Conservation (phyloP, 345 rosid genomes). For the Melaleuca alternifolia region DNA sequence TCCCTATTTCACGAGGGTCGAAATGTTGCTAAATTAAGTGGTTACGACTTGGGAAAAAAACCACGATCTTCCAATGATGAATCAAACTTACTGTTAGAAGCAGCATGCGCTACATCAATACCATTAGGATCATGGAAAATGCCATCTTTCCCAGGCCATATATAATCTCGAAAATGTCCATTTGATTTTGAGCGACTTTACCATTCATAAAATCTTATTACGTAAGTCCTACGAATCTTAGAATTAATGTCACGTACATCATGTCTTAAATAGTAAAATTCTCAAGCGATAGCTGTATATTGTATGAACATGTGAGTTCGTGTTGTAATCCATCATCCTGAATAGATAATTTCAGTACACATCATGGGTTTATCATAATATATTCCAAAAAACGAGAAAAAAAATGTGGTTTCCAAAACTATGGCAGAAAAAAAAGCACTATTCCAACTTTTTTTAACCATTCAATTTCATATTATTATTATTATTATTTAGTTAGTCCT, state of each 20-base stretch:
- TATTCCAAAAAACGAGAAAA: too few species aligned
- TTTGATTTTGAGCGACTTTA: background rate
- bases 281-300: too few species aligned
- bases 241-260: too few species aligned
- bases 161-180: too few species aligned
- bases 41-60: background rate
- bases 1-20: background rate
- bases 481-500: background rate
- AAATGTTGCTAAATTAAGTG: background rate
- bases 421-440: background rate
- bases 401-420: background rate
- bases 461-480: background rate
- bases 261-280: too few species aligned
- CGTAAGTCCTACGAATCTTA: too few species aligned
- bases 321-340: too few species aligned
- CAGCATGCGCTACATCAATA: accelerated
- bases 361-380: too few species aligned
- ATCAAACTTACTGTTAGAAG: background rate
- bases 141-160: accelerated
- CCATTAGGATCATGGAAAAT: background rate
- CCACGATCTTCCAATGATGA: background rate
- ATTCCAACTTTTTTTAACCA: background rate
- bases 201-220: background rate
- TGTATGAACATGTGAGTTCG: too few species aligned
- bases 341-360: too few species aligned